phyloP scores from a whole-genome alignment of 257 asterid genomes.

The Misopates orontium region DNA sequence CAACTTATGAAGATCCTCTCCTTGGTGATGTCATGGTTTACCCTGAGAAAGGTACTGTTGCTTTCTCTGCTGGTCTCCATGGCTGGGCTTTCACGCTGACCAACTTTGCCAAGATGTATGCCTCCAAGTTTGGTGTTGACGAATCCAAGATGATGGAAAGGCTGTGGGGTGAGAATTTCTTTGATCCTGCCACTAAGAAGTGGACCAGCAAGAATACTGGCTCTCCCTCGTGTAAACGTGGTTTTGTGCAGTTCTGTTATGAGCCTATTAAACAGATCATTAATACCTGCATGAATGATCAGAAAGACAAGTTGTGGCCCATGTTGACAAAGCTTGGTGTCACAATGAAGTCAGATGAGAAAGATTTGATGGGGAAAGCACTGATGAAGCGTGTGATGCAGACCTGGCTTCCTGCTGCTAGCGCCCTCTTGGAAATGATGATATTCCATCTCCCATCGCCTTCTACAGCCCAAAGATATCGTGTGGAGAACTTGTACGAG shows the following conservation, averaged over 20 bases:
- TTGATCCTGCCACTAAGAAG: not conserved
- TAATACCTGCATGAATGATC: constrained; percentile 10
- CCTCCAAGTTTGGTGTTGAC: constrained; percentile 23
- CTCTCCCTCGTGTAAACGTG: not conserved
- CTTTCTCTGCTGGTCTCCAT: not conserved
- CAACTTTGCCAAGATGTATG: constrained; percentile 21
- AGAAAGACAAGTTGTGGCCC: constrained; percentile 17
- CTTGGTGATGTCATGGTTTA: not conserved
- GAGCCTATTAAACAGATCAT: constrained; percentile 12
- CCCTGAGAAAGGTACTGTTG: not conserved
- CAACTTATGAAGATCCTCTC: not conserved
- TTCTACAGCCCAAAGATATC: not conserved
- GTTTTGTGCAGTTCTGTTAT: constrained; percentile 11
- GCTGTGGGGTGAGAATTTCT: constrained; percentile 20
- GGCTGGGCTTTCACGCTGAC: constrained; percentile 15
- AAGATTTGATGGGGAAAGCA: constrained; percentile 15
- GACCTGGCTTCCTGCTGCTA: constrained; percentile 5
- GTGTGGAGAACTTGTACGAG: constrained; percentile 8
- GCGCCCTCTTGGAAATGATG: not conserved
- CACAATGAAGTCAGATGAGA: constrained; percentile 5
- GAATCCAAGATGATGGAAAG: constrained; percentile 14
- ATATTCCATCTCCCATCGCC: not conserved
- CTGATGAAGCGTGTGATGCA: constrained; percentile 22
- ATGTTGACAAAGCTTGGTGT: constrained; percentile 17
- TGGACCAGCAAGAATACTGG: constrained; percentile 7